Percentiles rank a stretch among this genome's conserved stretches.
phyloP scores from a whole-genome alignment of 225 moss, liverwort and hornwort species.

The Physcomitrium patens region DNA sequence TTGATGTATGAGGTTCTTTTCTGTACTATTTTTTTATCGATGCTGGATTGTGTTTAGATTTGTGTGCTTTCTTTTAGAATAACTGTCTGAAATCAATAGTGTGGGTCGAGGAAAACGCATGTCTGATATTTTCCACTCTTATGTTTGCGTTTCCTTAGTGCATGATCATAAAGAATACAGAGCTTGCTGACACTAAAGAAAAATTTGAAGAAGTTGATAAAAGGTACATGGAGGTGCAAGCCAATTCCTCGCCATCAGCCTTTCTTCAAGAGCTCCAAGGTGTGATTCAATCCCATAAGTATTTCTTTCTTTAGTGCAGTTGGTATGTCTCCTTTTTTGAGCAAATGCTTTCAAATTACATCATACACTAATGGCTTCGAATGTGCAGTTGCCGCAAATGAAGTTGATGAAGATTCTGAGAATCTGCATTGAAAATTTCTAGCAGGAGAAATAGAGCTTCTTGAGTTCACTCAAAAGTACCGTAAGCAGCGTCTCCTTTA shows the following conservation, averaged over 20 bases:
- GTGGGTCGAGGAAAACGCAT: background rate
- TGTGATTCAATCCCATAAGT: constrained; percentile 32
- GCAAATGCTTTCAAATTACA: background rate
- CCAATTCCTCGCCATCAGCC: constrained; percentile 79
- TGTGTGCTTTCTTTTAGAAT: background rate
- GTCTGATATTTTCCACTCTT: constrained; percentile 11
- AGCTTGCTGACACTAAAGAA: constrained; percentile 92
- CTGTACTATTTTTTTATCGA: constrained; percentile 27
- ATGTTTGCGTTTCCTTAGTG: constrained; percentile 56
- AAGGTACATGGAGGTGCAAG: constrained; percentile 86
- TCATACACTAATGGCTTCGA: background rate
- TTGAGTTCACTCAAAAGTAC: constrained; percentile 83
- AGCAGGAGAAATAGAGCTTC: constrained; percentile 81
- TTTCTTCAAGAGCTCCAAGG: constrained; percentile 83
- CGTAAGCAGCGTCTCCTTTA: constrained; percentile 88
- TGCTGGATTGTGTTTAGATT: constrained; percentile 5
- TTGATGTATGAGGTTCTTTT: background rate
- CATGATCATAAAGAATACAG: constrained; percentile 98
- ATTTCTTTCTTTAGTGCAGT: constrained; percentile 19
- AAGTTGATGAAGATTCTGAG: constrained; percentile 96
- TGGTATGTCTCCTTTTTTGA: background rate
- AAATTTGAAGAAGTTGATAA: constrained; percentile 93
- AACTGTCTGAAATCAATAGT: background rate
- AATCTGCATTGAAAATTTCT: constrained; percentile 78
- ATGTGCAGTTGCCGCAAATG: constrained; percentile 72